Conservation (phyloP, 371 early-diverging fungal species). For the Apophysomyces elegans region DNA sequence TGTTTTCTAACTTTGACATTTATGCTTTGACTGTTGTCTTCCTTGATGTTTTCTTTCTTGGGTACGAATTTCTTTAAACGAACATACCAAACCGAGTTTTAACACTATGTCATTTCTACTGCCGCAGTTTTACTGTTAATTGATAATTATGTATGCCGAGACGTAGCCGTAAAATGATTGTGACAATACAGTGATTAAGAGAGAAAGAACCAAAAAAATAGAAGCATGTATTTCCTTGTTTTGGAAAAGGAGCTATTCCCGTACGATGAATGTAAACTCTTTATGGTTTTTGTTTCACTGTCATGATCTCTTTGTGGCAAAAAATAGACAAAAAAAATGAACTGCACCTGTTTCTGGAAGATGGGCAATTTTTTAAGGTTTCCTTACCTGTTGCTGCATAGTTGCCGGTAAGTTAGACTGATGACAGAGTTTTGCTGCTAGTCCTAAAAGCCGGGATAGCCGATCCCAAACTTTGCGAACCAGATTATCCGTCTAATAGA, state of each 20-base stretch:
- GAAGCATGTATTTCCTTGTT: neutral
- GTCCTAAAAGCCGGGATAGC: slow-evolving; percentile 5
- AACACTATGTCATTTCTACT: neutral
- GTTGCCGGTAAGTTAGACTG: too few relatives aligned
- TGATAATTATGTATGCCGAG: neutral
- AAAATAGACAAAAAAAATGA: too few relatives aligned
- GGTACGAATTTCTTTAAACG: neutral
- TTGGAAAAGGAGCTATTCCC: slow-evolving; percentile 4
- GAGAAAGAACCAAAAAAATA: neutral
- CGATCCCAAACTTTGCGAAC: neutral
- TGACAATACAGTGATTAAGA: neutral
- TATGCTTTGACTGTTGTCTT: too few relatives aligned
- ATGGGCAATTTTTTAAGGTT: too few relatives aligned
- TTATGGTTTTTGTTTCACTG: neutral
- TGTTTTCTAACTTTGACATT: too few relatives aligned
- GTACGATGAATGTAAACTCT: neutral
- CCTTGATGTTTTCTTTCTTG: neutral
- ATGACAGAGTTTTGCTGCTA: slow-evolving; percentile 6
- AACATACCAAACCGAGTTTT: neutral
- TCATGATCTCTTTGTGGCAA: neutral
- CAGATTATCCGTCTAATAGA: neutral
- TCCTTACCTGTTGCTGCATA: too few relatives aligned
- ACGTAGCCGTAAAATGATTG: neutral
- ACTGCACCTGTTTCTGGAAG: neutral
- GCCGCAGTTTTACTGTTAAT: neutral